phyloP scores from a whole-genome alignment of 1,139 yeast species.

The Debaryomycetaceae sp. region DNA sequence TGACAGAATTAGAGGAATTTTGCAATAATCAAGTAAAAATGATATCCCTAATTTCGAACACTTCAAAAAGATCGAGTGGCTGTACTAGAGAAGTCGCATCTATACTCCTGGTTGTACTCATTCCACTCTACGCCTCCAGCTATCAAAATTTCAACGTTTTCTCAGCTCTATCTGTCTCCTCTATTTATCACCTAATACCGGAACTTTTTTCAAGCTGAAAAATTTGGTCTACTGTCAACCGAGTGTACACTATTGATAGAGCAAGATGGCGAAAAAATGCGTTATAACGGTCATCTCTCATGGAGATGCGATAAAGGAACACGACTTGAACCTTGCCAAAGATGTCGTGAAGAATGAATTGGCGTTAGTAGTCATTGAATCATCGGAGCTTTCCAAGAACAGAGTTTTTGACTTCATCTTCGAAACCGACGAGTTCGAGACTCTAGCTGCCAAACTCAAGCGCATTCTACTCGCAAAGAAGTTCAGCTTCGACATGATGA shows the following conservation, averaged over 20 bases:
- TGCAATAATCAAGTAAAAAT: too few species aligned
- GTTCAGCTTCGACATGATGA: conserved; percentile 27
- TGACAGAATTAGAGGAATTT: too few species aligned
- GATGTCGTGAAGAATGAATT: conserved; percentile 7
- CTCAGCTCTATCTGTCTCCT: too few species aligned
- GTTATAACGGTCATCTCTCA: conserved; percentile 19
- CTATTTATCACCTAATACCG: too few species aligned
- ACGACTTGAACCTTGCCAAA: conserved; percentile 3
- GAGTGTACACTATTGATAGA: background rate
- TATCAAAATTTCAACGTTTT: too few species aligned
- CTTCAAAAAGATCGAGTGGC: too few species aligned
- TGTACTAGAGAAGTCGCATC: too few species aligned
- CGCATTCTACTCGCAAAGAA: conserved; percentile 2
- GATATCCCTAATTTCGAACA: too few species aligned
- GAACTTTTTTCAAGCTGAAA: background rate
- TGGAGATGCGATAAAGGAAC: conserved; percentile 3
- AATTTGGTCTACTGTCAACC: background rate
- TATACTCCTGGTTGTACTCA: too few species aligned
- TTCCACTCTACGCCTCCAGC: too few species aligned
- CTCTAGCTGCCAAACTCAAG: conserved; percentile 6
- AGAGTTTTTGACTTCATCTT: conserved; percentile 14
- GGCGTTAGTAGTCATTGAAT: conserved; percentile 2
- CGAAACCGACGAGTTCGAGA: conserved; percentile 8
- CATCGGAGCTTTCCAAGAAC: conserved; percentile 6
- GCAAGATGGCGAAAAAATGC: conserved; percentile 4